Percentiles rank a stretch among this genome's conserved stretches.
phyloP scores from a whole-genome alignment of 345 rosid genomes.

The Salix arbutifolia region DNA sequence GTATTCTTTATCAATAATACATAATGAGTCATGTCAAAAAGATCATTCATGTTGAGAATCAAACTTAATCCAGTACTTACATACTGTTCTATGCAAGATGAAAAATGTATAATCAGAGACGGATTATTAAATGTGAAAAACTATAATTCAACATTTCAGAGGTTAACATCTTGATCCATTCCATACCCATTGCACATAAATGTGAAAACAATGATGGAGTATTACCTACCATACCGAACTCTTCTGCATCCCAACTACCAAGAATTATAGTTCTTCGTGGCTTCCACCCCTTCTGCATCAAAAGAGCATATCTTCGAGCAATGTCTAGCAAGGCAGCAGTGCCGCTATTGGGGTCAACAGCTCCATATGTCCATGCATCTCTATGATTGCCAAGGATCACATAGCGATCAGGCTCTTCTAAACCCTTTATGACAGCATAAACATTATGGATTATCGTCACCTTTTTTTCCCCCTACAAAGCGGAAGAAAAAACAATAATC shows the following conservation, averaged over 20 bases:
- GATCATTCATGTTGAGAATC: background rate
- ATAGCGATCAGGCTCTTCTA: slow-evolving; percentile 74
- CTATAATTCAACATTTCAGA: background rate
- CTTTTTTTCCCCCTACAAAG: slow-evolving; percentile 67
- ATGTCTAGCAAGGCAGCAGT: slow-evolving; percentile 92
- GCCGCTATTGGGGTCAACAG: slow-evolving; percentile 97
- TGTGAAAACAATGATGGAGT: slow-evolving; percentile 7
- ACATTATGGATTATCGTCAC: slow-evolving; percentile 58
- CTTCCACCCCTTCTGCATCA: slow-evolving; percentile 72
- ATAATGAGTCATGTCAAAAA: background rate
- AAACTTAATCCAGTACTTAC: background rate
- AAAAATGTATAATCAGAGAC: background rate
- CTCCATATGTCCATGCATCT: slow-evolving; percentile 99
- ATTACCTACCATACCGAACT: slow-evolving; percentile 92
- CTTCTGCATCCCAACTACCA: slow-evolving; percentile 98
- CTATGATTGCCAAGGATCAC: slow-evolving; percentile 87
- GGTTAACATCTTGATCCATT: background rate
- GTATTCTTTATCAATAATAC: background rate
- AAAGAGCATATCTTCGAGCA: slow-evolving; percentile 59
- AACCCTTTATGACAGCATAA: slow-evolving; percentile 64
- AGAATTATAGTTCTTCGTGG: slow-evolving; percentile 85
- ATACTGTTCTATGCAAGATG: background rate
- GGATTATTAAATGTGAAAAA: background rate
- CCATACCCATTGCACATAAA: background rate
- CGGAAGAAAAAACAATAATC: background rate